Evolutionary conservation across 2,329 filamentous ascomycete species (phyloP).

Genomic region (Myriangium duriaei): DNA sequence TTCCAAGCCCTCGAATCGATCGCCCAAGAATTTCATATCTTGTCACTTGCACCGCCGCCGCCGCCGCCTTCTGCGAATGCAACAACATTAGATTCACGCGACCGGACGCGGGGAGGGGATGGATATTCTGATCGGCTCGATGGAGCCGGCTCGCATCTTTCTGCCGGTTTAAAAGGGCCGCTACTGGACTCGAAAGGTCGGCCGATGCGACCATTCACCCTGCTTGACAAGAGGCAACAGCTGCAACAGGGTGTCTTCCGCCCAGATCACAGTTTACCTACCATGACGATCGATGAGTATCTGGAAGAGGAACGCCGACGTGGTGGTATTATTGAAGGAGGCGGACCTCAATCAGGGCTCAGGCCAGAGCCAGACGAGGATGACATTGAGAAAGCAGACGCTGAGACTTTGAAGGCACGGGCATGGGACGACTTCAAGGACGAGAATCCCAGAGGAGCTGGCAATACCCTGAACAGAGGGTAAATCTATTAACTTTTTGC

Average conservation of each 20-base stretch:
- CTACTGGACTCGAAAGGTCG: conserved; percentile 68
- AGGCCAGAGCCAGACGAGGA: conserved; percentile 75
- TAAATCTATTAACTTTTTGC: no score
- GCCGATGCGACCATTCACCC: conserved; percentile 80
- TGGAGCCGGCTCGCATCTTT: conserved; percentile 38
- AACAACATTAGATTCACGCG: conserved; percentile 29
- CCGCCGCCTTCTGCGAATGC: conserved; percentile 30
- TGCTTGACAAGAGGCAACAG: conserved; percentile 64
- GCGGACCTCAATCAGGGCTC: conserved; percentile 60
- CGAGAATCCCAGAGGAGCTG: conserved; percentile 70
- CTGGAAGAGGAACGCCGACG: conserved; percentile 76
- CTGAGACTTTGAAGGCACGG: conserved; percentile 83
- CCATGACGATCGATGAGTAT: conserved; percentile 97
- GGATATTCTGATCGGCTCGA: conserved; percentile 67
- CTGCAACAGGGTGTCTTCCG: conserved; percentile 73
- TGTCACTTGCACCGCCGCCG: conserved; percentile 56
- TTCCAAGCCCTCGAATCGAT: conserved; percentile 83
- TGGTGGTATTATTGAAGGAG: conserved; percentile 84
- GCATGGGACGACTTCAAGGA: conserved; percentile 94
- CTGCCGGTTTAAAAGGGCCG: conserved; percentile 48
- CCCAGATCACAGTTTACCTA: conserved; percentile 83
- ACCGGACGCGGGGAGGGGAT: conserved; percentile 29
- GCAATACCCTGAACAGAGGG: conserved; percentile 74
- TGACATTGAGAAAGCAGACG: conserved; percentile 73
- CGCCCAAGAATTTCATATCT: conserved; percentile 70